Base-by-base conservation (phyloP, 1,284 basidiomycete species). In the Fomitopsis pinicola region DNA sequence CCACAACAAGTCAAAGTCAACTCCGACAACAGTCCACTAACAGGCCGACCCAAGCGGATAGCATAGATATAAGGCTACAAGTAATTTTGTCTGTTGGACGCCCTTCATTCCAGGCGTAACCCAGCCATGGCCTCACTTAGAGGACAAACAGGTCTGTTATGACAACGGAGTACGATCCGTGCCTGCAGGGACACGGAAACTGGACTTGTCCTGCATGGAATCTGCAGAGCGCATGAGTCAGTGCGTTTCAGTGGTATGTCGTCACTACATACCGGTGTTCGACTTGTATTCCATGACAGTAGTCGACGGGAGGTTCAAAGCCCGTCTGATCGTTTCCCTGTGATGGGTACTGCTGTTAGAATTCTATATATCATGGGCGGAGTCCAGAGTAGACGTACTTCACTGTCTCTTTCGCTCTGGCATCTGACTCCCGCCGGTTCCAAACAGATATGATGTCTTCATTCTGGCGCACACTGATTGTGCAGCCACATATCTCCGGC, bases 231-330 rank as follows among this genome's bases (percentile, higher is more conserved):
- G 12, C 12, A 28, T 26, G 2, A 53, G 40, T 8, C 26, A 45
- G 28, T 15, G 33, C 9, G 22, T 14, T n/a, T 38, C 17, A 10
- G 22, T 33, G 35, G 30, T 55, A 33, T 1, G 26, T 19, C 52
- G 7, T 55, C 10, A 22, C 7, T 56, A 66, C 81, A 58, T 64
- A 89, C 91, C 91, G 66, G 90, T 92, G 74, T 93, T 92, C 9
- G 89, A 88, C 75, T 93, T 93, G 72, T 92, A 93, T 72, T 93
- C 91, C 87, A 93, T 88, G 63, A 88, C 80, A 0, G 88, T 91
- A 19, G 82, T 79, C 3, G 82, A 67, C n/a, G 89, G 84, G 22
- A 93, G 78, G 72, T 87, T 84, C 48, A 93, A 77, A 15, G 87
- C 86, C 70, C 75, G 76, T 56, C 85, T 81, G 63, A 93, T 82